Conservation (phyloP, 2,329 filamentous ascomycete species). For the Colletotrichum nymphaeae region DNA sequence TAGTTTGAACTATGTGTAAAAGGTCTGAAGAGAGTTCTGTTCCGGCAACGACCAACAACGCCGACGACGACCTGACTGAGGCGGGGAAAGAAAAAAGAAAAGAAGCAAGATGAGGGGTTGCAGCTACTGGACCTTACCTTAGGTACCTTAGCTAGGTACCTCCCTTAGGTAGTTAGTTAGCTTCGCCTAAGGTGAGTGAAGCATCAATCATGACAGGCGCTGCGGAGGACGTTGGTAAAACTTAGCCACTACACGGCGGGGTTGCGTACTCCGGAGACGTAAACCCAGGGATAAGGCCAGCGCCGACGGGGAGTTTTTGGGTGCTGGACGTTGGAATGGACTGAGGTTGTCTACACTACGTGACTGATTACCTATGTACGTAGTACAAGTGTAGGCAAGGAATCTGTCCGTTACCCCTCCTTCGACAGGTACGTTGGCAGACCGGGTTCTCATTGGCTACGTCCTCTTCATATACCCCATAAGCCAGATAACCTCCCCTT, state of each 20-base stretch:
- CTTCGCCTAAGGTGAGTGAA: background rate
- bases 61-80: background rate
- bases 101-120: background rate
- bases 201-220: background rate
- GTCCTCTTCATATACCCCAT: no score
- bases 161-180: background rate
- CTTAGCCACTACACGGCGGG: background rate
- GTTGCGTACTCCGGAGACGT: background rate
- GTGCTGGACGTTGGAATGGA: background rate
- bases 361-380: no score
- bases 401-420: no score
- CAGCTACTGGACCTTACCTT: background rate
- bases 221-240: background rate
- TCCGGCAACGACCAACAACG: background rate
- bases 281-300: background rate
- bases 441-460: no score
- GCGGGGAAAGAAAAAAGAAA: background rate
- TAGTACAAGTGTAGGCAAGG: no score
- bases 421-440: no score
- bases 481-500: no score
- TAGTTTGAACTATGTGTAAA: background rate
- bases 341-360: no score
- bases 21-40: background rate
- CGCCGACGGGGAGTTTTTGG: background rate
- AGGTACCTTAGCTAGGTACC: background rate